Evolutionary conservation across 805 yeast species (phyloP), one percentile per base, ranked within the genome.

Genomic region (Candida boidinii): DNA sequence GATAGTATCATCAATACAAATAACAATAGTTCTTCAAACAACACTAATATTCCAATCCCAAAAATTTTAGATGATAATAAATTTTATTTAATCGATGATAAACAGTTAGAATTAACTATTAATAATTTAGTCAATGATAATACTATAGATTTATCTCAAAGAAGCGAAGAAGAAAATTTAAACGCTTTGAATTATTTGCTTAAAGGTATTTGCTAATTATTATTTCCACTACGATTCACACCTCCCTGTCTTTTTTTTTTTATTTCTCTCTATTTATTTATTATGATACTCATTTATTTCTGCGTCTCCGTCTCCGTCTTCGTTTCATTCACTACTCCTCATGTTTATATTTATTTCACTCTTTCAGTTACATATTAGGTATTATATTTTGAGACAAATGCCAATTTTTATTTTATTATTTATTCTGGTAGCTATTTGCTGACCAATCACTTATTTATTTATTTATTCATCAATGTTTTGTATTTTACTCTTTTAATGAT

Each of bases 101-200:
- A 24, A 13, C 30, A 25, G 15, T 29, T 30, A 15, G 36, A 30
- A 27, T 21, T 33, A 17, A 38, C 46, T 7, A 38, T 47, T 26
- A 42, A 42, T 25, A 38, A 36, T 16, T 29, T 47, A 14, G 44
- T 47, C 12, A 43, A 44, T 31, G 34, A 41, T 12, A 48, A 45
- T 26, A 40, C 35, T 7, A 41, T 46, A 11, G 51, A 48, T 29
- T 33, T 39, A 6, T 24, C 39, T 15, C 33, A 39, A 28, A 43
- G 36, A 16, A 38, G 45, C 6, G 44, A 44, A 30, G 48, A 47
- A 29, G 55, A 50, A 22, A 48, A 46, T 29, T 17, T 45, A 4
- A 42, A 45, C 33, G 45, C 37, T 21, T 37, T 48, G 29, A 45
- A 46, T 23, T 28, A 34, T n/a, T 30, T 48, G 4, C 36, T 48